Base-by-base conservation (phyloP, 371 early-diverging fungal genomes). In the Circinella minor region DNA sequence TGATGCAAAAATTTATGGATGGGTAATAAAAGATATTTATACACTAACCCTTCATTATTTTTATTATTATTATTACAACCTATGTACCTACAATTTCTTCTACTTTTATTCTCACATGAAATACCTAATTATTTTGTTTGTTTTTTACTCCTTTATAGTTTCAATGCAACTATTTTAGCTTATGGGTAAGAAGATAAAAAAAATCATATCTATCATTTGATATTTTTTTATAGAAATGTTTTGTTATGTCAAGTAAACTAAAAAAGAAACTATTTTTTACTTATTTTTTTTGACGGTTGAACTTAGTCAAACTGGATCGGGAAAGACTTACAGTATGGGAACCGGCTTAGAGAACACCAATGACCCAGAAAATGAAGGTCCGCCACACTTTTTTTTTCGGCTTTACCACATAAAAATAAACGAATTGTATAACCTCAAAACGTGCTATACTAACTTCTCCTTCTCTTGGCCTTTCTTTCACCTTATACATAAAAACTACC, bases 1-100 rank as follows among this genome's bases (percentile, higher is more conserved):
- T 97, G 66, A 86, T 96, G 34, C 88, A 90, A 15, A 90, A 92
- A 70, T 95, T 96, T 75, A 79, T 95, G 61, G 95, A 95, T 68
- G 98, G 98, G 78, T 99, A 90, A 62, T 48, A 54, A 47, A n/a
- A 66, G 27, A 51, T 73, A 65, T 13, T 14, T 15, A 51, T n/a
- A 51, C 0, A n/a, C 14, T n/a, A 17, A n/a, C 15, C 47, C 47
- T 15, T 51, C 14, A 51, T n/a, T 15, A 14, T 51, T n/a, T 47
- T 15, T 15, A 47, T 11, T 47, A 11, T 11, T 51, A 43, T 6
- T 43, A 39, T 39, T 39, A 39, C 6, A 39, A 4, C 9, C 39
- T 39, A 39, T 39, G 4, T 39, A 9, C 4, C 9, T 39, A 9
- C 43, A 6, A 9, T 43, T 43, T 9, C 43, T 9, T 43, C 43